phyloP scores from a whole-genome alignment of 495 filamentous ascomycete genomes.

The Penicillium goetzii region DNA sequence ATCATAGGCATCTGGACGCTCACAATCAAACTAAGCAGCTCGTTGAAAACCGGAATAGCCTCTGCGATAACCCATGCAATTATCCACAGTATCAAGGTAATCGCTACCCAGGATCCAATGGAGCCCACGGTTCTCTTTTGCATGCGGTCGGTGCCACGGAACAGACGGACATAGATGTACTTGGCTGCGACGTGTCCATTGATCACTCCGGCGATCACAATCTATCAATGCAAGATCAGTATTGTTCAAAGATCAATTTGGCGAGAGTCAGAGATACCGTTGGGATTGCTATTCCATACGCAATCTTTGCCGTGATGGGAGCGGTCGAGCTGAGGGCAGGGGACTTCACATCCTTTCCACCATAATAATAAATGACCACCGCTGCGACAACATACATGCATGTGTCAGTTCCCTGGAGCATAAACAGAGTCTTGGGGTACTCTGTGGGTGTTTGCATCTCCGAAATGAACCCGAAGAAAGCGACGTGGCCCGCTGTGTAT shows the following conservation, averaged over 20 bases:
- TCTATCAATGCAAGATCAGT: not conserved
- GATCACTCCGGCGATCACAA: constrained; percentile 12
- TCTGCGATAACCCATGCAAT: constrained; percentile 18
- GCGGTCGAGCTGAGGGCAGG: constrained; percentile 68
- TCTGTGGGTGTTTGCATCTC: constrained; percentile 66
- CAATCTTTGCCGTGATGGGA: constrained; percentile 57
- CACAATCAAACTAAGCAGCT: constrained; percentile 17
- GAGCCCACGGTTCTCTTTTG: constrained; percentile 5
- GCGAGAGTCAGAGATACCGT: constrained; percentile 38
- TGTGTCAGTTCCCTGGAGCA: constrained; percentile 60
- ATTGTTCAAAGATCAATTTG: fast-evolving
- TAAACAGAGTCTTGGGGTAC: constrained; percentile 59
- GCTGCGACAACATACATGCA: constrained; percentile 53
- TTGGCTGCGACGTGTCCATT: constrained; percentile 14
- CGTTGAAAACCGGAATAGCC: constrained; percentile 14
- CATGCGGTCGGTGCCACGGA: constrained; percentile 11
- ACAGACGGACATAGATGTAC: constrained; percentile 10
- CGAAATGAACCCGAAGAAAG: constrained; percentile 70
- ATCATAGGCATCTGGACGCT: not conserved
- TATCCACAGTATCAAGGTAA: constrained; percentile 5
- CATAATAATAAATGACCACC: constrained; percentile 61
- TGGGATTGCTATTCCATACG: constrained; percentile 71
- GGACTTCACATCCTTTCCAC: constrained; percentile 60
- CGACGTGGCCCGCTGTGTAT: constrained; percentile 48
- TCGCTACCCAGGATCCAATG: constrained; percentile 15